Percentiles rank a stretch among this genome's conserved stretches.
Conservation (phyloP, 371 early-diverging fungal species). For the Lichtheimia ornata region DNA sequence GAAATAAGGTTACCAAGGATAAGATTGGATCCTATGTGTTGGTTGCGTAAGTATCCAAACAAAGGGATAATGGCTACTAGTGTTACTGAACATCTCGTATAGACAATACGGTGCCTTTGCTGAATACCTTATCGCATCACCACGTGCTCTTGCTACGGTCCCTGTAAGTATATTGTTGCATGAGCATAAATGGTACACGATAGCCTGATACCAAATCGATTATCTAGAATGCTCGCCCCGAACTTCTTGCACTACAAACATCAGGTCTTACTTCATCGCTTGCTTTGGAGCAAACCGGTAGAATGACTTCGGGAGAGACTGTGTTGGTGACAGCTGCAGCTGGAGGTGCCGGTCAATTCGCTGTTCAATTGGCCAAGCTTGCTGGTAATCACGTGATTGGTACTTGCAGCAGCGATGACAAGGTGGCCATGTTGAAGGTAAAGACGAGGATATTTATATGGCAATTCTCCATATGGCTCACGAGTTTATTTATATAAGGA, state of each 20-base stretch:
- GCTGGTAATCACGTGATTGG: constrained; percentile 57
- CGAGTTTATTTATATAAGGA: constrained; percentile 12
- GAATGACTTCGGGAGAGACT: constrained; percentile 40
- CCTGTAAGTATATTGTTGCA: constrained; percentile 16
- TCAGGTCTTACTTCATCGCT: constrained; percentile 61
- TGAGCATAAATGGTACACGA: not conserved
- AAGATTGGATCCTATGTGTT: constrained; percentile 37
- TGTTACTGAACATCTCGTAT: not conserved
- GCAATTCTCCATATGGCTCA: not conserved
- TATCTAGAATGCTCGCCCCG: constrained; percentile 27
- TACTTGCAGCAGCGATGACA: constrained; percentile 49
- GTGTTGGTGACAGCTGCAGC: constrained; percentile 50
- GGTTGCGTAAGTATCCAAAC: constrained; percentile 19
- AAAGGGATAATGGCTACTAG: too few species aligned
- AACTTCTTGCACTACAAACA: constrained; percentile 47
- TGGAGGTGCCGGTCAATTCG: constrained; percentile 56
- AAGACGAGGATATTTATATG: not conserved
- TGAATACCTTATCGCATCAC: constrained; percentile 43
- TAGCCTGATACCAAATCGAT: not conserved
- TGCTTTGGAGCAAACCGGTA: constrained; percentile 34
- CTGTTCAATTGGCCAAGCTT: constrained; percentile 51
- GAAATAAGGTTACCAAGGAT: constrained; percentile 33
- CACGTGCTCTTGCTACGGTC: constrained; percentile 37
- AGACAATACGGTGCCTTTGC: constrained; percentile 60
- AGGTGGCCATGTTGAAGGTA: constrained; percentile 45